Evolutionary conservation across 2,329 filamentous ascomycete species (phyloP), one percentile per base, ranked within the genome.

Genomic region (Myrmaecium sp.): DNA sequence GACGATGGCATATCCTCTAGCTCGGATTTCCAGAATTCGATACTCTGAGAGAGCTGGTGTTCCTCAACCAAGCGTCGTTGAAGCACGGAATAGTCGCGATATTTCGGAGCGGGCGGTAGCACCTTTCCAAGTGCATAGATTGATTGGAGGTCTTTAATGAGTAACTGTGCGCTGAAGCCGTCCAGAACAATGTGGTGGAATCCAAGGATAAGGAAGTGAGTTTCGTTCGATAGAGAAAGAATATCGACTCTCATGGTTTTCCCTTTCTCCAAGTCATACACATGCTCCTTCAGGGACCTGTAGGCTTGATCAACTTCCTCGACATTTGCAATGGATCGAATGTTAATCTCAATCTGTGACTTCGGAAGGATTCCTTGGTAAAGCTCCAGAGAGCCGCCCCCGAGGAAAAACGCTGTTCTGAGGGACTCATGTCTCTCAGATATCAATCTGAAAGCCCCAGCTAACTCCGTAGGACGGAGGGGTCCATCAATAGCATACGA

Each of bases 151-250:
- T 47, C 41, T 12, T 16, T 25, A 4, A 47, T 28, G 21, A 49
- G 35, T 2, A 41, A 27, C 4, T 40, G 25, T 21, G 33, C 38
- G 23, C 43, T 39, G 13, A 41, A 17, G 3, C 45, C 46, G 27
- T 54, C 50, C 31, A 51, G 37, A 13, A 33, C 35, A 26, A 54
- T 48, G 28, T 52, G 49, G 26, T 54, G 49, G 21, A 36, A 44
- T 2, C 32, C 37, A 11, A 54, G 16, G 9, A 52, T 22, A 5
- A 46, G 17, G 33, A 23, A 28, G 30, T 43, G 32, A 21, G 23
- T 17, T 6, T 21, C 19, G 2, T 27, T n/a, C 5, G 28, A 17
- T 6, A 25, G 30, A 9, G 34, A 35, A 11, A 46, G 25, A 6
- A 44, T 17, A 14, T 36, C 27, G 4, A 39, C 26, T 20, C 31